These are phyloP conservation scores for Lagenidium sp. DNA, from an alignment of 352 stramenopile genomes.

Conservation along the genomic window DNA sequence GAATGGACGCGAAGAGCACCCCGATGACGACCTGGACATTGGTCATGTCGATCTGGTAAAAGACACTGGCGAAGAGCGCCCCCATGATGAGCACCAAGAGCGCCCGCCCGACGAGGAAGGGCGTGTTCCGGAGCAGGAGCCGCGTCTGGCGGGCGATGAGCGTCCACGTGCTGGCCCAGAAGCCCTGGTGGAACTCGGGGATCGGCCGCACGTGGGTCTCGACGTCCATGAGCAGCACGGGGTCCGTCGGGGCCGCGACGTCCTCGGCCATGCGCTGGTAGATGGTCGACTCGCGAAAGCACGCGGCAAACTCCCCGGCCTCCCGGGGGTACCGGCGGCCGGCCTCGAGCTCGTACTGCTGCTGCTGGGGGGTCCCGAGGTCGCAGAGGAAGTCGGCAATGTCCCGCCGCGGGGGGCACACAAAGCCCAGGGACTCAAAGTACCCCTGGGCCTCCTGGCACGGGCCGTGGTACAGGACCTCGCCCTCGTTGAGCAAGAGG, in stretches of 20 bases:
- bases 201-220: constrained; percentile 31
- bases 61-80: constrained; percentile 37
- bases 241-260: constrained; percentile 78
- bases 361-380: constrained; percentile 29
- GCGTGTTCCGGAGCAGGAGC: constrained; percentile 47
- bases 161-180: constrained; percentile 30
- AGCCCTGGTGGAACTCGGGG: constrained; percentile 31
- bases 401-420: constrained; percentile 53
- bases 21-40: constrained; percentile 61
- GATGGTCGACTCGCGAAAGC: constrained; percentile 25
- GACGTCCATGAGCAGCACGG: constrained; percentile 78
- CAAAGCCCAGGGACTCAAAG: constrained; percentile 67
- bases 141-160: constrained; percentile 52
- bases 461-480: constrained; percentile 83
- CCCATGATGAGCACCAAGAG: constrained; percentile 45
- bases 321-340: constrained; percentile 9
- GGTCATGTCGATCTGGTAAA: constrained; percentile 35
- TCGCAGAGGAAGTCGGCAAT: constrained; percentile 89
- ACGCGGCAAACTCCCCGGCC: constrained; percentile 31
- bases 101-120: constrained; percentile 36
- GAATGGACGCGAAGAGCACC: constrained; percentile 73
- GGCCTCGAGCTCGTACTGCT: constrained; percentile 18
- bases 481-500: constrained; percentile 85
- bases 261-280: constrained; percentile 44
- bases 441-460: constrained; percentile 49